Base-by-base conservation (phyloP, 2,329 filamentous ascomycete species). In the Aspergillus uvarum region DNA sequence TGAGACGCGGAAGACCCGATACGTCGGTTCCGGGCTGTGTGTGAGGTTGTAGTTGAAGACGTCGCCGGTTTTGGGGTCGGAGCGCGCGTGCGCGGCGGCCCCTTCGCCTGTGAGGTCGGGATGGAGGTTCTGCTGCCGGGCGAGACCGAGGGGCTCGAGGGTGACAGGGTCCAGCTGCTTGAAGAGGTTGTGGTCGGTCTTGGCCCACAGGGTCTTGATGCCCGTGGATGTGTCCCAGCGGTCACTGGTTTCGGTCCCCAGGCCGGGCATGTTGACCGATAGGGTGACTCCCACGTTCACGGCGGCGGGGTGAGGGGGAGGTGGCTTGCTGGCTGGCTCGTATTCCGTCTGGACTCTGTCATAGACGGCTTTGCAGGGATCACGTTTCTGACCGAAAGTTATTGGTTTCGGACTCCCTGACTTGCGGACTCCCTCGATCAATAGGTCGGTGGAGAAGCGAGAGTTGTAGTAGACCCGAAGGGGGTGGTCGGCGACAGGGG, bases 41-140 rank as follows among this genome's bases (percentile, higher is more conserved):
- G 86, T 81, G n/a, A 93, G 83, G 69, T 96, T 96, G 77, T 85
- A 94, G 75, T 95, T 96, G 81, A 85, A 94, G 6, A 90, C 70
- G 63, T 95, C 90, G 6, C 91, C 91, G 0, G 87, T 92, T 0
- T 76, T 74, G 0, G 88, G 89, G 70, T 95, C 90, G 0, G 84
- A 83, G 57, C 88, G 86, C 0, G 88, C 85, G 71, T 96, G 92
- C 0, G 91, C 85, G 44, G 85, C 88, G 2, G 88, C 88, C 14
- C 90, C 71, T 0, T 82, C 84, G 0, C 91, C 91, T 12, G 79
- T 85, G 12, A 96, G 81, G 0, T 84, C 81, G 0, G 89, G 87
- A 70, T 96, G 88, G 14, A 96, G 79, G 2, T 69, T 70, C 1
- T 70, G 68, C 69, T 94, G 90, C 0, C 74, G 72, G 0, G 86